Evolutionary conservation across 768 basidiomycete species (phyloP), one percentile per base, ranked within the genome.

Genomic region (Mycena leptocephala): DNA sequence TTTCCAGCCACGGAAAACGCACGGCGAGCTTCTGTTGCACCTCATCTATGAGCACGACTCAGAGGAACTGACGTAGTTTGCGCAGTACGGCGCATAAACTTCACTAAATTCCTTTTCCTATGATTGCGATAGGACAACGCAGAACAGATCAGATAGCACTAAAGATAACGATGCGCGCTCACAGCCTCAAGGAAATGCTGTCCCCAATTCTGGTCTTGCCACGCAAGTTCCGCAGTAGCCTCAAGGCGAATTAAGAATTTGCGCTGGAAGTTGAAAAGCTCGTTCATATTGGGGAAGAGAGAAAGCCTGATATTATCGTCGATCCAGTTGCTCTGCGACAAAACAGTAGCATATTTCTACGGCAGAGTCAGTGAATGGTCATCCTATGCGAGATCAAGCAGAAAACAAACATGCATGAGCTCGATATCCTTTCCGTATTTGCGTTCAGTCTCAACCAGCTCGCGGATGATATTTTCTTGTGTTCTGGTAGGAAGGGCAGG

Each of bases 41-140:
- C n/a, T n/a, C 88, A 77, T 89, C 95, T 96, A 81, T 86, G 85
- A 78, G 63, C 89, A 96, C 93, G 63, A 89, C 63, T 96, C 95
- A 74, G 94, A 91, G 10, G 97, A 96, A 76, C 92, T 93, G 37
- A 93, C 94, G 85, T 97, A 97, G 85, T 98, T 97, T 58, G 95
- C 96, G 86, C 97, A 99, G 84, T 98, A 99, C 10, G 97, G 96
- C 82, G 97, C 96, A 84, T 99, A 99, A 46, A 97, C 24, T 43
- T 64, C 96, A 35, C 93, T 91, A 81, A 99, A 99, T 79, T 97
- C 96, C 72, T 96, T 92, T 90, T 99, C 97, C 95, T 98, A n/a
- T n/a, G n/a, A n/a, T n/a, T n/a, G n/a, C n/a, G n/a, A n/a, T n/a
- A n/a, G 88, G 7, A 90, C 90, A 87, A 88, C n/a, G 86, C 82